Conservation (phyloP, 306 rosid genomes). For the Aeschynomene evenia region DNA sequence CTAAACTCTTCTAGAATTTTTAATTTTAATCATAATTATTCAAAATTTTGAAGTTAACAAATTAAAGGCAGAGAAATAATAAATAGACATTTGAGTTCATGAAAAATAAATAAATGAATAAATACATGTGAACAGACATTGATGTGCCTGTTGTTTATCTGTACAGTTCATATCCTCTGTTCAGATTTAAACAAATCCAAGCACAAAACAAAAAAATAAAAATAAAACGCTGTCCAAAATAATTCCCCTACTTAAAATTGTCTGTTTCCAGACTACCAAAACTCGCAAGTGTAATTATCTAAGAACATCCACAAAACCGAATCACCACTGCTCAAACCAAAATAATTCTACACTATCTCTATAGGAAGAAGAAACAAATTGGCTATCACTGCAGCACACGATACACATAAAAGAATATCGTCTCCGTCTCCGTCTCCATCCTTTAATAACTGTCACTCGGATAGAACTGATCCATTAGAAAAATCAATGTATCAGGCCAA, state of each 20-base stretch:
- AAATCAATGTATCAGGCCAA: too few relatives aligned
- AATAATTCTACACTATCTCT: background rate
- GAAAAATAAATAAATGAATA: background rate
- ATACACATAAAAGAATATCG: background rate
- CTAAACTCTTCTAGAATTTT: too few relatives aligned
- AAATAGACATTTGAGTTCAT: background rate
- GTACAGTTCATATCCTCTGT: constrained; percentile 34
- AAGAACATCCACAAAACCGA: constrained; percentile 13
- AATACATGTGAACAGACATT: constrained; percentile 15
- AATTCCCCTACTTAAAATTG: background rate
- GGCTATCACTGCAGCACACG: constrained; percentile 52
- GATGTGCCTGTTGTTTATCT: constrained; percentile 29
- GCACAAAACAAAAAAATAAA: background rate
- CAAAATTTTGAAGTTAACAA: too few relatives aligned
- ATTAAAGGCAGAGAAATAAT: too few relatives aligned
- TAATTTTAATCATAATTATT: too few relatives aligned
- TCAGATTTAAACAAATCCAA: constrained; percentile 9
- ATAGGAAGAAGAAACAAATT: constrained; percentile 15
- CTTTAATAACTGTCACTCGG: too few relatives aligned
- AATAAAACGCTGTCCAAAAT: background rate
- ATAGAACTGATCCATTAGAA: too few relatives aligned
- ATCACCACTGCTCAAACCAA: constrained; percentile 51
- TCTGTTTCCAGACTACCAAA: constrained; percentile 20
- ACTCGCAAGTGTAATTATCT: constrained; percentile 27
- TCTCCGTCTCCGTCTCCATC: too few relatives aligned